These are phyloP conservation scores for Saturnispora mendoncae DNA, from an alignment of 805 yeast species.

Conservation along the genomic window DNA sequence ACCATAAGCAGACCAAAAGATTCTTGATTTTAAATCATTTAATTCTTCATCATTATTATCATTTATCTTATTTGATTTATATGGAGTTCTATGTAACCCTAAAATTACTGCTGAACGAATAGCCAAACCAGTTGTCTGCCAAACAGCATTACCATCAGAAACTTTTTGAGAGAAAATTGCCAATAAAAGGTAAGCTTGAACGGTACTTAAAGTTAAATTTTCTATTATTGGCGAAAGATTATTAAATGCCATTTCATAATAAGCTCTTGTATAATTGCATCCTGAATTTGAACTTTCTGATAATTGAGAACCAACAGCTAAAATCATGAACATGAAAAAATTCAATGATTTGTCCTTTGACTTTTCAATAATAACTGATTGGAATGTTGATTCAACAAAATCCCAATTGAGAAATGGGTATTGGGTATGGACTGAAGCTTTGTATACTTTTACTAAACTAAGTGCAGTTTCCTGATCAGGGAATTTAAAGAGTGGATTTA, in stretches of 20 bases:
- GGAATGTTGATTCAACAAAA: conserved; percentile 17
- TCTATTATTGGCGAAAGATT: conserved; percentile 19
- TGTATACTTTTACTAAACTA: conserved; percentile 19
- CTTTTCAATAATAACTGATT: conserved; percentile 16
- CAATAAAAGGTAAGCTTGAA: conserved; percentile 28
- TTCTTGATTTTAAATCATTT: conserved; percentile 22
- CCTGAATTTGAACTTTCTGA: conserved; percentile 10
- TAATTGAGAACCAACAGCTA: conserved; percentile 26
- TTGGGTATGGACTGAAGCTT: conserved; percentile 28
- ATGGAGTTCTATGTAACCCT: conserved; percentile 27
- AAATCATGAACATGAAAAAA: conserved; percentile 28
- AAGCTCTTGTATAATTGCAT: conserved; percentile 20
- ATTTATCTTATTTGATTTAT: conserved; percentile 3
- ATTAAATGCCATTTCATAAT: conserved; percentile 27
- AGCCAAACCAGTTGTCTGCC: conserved; percentile 28
- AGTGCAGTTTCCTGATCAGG: conserved; percentile 17
- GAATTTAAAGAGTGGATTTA: conserved; percentile 16
- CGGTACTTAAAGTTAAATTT: conserved; percentile 21
- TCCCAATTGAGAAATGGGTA: conserved; percentile 30
- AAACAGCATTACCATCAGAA: conserved; percentile 28
- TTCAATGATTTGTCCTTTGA: conserved; percentile 14
- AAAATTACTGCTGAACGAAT: conserved; percentile 26
- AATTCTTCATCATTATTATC: conserved; percentile 6
- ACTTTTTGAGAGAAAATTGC: conserved; percentile 29
- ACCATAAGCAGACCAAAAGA: conserved; percentile 32